Conservation (phyloP, 371 early-diverging fungal genomes). For the Pancytospora philotis region DNA sequence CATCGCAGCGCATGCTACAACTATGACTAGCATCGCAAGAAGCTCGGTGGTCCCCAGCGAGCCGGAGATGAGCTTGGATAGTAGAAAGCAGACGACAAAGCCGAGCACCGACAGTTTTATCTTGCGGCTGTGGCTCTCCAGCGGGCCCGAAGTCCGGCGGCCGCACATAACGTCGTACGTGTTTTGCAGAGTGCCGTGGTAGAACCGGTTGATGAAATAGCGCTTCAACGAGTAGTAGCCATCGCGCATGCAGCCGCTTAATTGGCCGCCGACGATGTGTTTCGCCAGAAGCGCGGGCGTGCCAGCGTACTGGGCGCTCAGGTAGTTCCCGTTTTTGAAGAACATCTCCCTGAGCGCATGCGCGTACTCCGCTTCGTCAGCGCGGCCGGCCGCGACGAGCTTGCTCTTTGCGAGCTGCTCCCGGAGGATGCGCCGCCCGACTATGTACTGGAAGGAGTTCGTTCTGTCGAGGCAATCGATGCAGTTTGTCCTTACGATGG, state of each 20-base stretch:
- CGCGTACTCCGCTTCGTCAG: constrained; percentile 22
- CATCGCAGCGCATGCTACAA: too few species aligned
- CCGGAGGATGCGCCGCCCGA: constrained; percentile 71
- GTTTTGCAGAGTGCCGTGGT: constrained; percentile 49
- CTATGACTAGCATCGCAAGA: too few species aligned
- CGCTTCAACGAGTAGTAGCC: constrained; percentile 46
- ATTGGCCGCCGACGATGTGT: constrained; percentile 73
- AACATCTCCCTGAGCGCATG: constrained; percentile 72
- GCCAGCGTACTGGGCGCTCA: constrained; percentile 83
- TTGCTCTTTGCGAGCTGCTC: constrained; percentile 61
- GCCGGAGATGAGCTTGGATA: neutral
- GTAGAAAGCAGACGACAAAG: neutral
- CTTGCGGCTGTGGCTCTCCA: constrained; percentile 1
- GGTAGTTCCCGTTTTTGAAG: constrained; percentile 94
- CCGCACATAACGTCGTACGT: constrained; percentile 55
- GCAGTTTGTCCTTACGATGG: constrained; percentile 87
- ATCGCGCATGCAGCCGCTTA: constrained; percentile 43
- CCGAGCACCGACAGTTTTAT: neutral
- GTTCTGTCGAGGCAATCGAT: constrained; percentile 98
- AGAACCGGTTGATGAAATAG: constrained; percentile 57
- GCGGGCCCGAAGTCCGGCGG: neutral
- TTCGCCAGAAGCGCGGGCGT: constrained; percentile 92
- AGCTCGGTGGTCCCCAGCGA: too few species aligned
- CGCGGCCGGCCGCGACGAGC: neutral
- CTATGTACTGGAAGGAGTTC: constrained; percentile 86